A percentile compares a stretch with the other conserved stretches of the same genome.
phyloP scores from a whole-genome alignment of 805 yeast species.

The Ogataea zsoltii region DNA sequence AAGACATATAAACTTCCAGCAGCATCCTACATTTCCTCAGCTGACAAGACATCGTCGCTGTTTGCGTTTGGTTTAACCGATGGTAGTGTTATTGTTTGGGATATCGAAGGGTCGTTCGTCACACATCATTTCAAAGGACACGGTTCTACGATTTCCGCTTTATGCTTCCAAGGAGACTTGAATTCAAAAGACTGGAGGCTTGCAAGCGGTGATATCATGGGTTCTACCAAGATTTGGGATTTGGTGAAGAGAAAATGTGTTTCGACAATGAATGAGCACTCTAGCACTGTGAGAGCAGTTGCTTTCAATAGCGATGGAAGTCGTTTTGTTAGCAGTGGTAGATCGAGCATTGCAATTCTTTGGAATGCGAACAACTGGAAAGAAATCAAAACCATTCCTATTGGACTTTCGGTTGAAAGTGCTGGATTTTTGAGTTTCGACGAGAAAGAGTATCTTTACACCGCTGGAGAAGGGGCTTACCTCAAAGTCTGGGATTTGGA shows the following conservation, averaged over 20 bases:
- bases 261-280: constrained; percentile 68
- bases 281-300: constrained; percentile 82
- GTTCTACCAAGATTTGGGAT: constrained; percentile 57
- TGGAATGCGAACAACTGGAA: constrained; percentile 56
- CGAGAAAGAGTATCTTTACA: constrained; percentile 45
- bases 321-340: constrained; percentile 75
- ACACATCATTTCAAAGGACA: constrained; percentile 95
- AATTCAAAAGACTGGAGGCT: constrained; percentile 74
- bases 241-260: constrained; percentile 73
- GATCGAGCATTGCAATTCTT: constrained; percentile 74
- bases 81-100: constrained; percentile 90
- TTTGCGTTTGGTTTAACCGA: constrained; percentile 95
- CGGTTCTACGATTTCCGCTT: constrained; percentile 80
- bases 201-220: constrained; percentile 68
- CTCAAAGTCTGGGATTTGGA: constrained; percentile 63
- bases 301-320: constrained; percentile 58
- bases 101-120: constrained; percentile 79
- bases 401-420: constrained; percentile 69
- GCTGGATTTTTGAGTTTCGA: constrained; percentile 54
- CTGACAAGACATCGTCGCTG: constrained; percentile 79
- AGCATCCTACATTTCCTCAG: constrained; percentile 76
- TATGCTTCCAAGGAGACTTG: constrained; percentile 70
- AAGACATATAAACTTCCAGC: constrained; percentile 65
- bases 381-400: constrained; percentile 66
- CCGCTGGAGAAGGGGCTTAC: constrained; percentile 80